Evolutionary conservation across 2,329 filamentous ascomycete species (phyloP).

Genomic region (Curvularia spicifera): DNA sequence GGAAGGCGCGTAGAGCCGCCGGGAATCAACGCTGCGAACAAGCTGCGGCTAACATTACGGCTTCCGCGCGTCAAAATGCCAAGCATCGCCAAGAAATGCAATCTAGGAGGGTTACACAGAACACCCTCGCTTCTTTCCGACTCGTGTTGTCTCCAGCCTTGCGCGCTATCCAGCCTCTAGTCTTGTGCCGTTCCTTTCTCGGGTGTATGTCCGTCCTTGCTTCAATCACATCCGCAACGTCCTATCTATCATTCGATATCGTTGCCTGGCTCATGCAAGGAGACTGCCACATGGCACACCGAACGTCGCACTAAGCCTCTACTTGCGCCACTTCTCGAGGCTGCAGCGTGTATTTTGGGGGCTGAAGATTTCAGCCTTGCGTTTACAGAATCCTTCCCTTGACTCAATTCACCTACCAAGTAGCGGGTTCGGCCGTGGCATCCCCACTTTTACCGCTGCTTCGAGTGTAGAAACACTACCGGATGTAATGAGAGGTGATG

Average conservation of each 20-base stretch:
- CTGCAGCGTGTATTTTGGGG: not conserved
- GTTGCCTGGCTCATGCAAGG: not conserved
- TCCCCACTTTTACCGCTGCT: not conserved
- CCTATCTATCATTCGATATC: not conserved
- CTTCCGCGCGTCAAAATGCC: not conserved
- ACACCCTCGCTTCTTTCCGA: not conserved
- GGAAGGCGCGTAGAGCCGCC: not conserved
- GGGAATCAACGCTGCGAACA: not conserved
- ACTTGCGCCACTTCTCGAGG: not conserved
- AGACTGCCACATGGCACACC: slow-evolving; percentile 5
- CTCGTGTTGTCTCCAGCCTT: not conserved
- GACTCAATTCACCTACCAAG: not conserved
- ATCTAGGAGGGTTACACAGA: not conserved
- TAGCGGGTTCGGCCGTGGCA: not conserved
- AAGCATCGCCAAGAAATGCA: not conserved
- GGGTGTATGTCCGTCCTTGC: not conserved
- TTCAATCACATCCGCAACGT: not conserved
- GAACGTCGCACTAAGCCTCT: slow-evolving; percentile 3
- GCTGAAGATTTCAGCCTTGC: not conserved
- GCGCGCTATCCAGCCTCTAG: not conserved
- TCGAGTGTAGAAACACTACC: not conserved
- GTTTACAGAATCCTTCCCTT: not conserved
- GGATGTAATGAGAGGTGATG: not conserved
- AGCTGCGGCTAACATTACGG: not conserved
- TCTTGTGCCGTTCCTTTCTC: not conserved